Evolutionary conservation across 495 filamentous ascomycete species (phyloP).

Genomic region (Xylaria intraflava): DNA sequence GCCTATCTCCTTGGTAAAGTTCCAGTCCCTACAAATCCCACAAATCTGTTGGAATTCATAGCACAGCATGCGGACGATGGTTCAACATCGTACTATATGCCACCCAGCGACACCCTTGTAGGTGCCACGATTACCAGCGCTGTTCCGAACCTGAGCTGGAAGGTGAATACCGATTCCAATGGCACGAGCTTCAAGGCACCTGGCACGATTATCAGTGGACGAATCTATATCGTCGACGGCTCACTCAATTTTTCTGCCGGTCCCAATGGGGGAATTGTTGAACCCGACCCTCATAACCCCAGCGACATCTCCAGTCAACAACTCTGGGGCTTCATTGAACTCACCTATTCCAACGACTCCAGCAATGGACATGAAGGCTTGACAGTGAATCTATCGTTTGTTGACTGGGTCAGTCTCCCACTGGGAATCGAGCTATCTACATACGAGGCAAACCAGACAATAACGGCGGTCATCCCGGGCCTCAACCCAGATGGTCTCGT

Average conservation of each 20-base stretch:
- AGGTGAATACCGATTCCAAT: neutral
- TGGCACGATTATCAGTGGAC: slow-evolving; percentile 1
- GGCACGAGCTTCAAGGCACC: slow-evolving; percentile 3
- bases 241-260: slow-evolving; percentile 1
- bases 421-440: slow-evolving; percentile 27
- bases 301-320: slow-evolving; percentile 51
- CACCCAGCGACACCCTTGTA: neutral
- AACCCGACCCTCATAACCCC: slow-evolving; percentile 33
- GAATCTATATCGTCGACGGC: slow-evolving; percentile 4
- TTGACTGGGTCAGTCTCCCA: slow-evolving; percentile 37
- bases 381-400: slow-evolving; percentile 35
- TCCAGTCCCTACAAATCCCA: neutral
- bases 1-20: slow-evolving; percentile 4
- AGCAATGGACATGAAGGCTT: slow-evolving; percentile 23
- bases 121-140: neutral
- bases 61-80: neutral
- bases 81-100: neutral
- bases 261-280: neutral
- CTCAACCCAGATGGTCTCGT: slow-evolving; percentile 28
- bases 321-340: slow-evolving; percentile 37
- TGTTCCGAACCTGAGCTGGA: neutral
- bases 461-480: slow-evolving; percentile 44
- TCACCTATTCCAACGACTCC: slow-evolving; percentile 24
- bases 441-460: slow-evolving; percentile 8
- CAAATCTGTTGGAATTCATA: neutral